Percentiles rank a stretch among this genome's conserved stretches.
Conservation (phyloP, 768 basidiomycete genomes). For the Imleria badia region DNA sequence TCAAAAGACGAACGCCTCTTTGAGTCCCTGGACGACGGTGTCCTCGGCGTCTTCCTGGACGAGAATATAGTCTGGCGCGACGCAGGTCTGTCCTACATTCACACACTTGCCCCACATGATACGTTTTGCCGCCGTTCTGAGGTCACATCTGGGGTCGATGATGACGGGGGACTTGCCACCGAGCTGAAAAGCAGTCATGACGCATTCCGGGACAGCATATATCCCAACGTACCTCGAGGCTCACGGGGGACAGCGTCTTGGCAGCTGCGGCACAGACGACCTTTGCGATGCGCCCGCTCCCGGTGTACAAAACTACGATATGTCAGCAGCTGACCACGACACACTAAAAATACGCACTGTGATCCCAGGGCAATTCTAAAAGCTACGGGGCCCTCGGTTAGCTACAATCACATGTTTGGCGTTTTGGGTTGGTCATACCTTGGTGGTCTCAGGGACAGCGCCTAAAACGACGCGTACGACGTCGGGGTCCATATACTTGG, state of each 20-base stretch:
- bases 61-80: constrained; percentile 59
- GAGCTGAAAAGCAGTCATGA: constrained; percentile 37
- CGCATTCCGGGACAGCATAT: neutral
- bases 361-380: constrained; percentile 70
- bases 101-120: constrained; percentile 77
- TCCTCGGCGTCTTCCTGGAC: constrained; percentile 43
- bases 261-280: constrained; percentile 76
- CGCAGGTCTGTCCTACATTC: constrained; percentile 80
- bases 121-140: constrained; percentile 64
- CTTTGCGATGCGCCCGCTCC: constrained; percentile 57
- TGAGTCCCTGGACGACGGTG: constrained; percentile 38
- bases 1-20: constrained; percentile 38
- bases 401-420: neutral
- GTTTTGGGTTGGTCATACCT: constrained; percentile 26
- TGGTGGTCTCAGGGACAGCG: constrained; percentile 61
- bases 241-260: constrained; percentile 69
- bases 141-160: constrained; percentile 66
- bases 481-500: constrained; percentile 72
- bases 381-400: constrained; percentile 40
- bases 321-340: neutral
- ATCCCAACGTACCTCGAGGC: constrained; percentile 44
- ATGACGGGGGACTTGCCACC: constrained; percentile 77
- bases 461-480: constrained; percentile 71
- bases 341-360: constrained; percentile 37
- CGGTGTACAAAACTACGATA: constrained; percentile 52